Evolutionary conservation across 192 early-diverging fungal genomes (phyloP), one percentile per base, ranked within the genome.

Genomic region (Mortierella alpina): DNA sequence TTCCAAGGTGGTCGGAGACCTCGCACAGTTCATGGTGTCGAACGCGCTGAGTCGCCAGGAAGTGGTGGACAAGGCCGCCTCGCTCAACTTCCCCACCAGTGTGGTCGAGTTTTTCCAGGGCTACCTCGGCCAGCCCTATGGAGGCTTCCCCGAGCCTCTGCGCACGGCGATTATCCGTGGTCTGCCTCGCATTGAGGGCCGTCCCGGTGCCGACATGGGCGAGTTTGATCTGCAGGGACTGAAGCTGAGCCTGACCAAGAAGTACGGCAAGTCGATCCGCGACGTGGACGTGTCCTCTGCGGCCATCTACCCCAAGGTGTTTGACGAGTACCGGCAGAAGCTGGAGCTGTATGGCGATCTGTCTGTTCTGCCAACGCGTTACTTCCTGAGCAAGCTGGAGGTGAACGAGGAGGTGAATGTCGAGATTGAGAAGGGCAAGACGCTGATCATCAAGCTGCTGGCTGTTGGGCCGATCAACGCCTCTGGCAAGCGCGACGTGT

Each of bases 21-120:
- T 99, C 66, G 97, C 97, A 45, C 97, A 99, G 86, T 97, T 99
- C 73, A 95, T 99, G 95, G 97, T 98, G 20, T 92, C 96, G 44
- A 95, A 96, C 85, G 90, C 93, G 39, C 84, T 97, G 45, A 85
- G 72, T 1, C 90, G 88, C 51, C 75, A 93, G 59, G 94, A 96
- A 57, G 93, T 99, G 7, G 72, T 87, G 61, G 91, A 92, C 75
- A 87, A 88, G 44, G 95, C 95, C 4, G 79, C 89, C 0, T 91
- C 87, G n/a, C 84, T 98, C 49, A 95, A 93, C 52, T 98, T 99
- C 91, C 97, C 97, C 20, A 91, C 91, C 48, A 95, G 94, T 40
- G 95, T 99, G 13, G 89, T 99, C 14, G 97, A 98, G 83, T 99
- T 97, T 83, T 99, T 96, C 90, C 96, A 98, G 84, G 97, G 97